Conservation (phyloP, 176 grass and related monocot genomes). For the Metroxylon sagu region DNA sequence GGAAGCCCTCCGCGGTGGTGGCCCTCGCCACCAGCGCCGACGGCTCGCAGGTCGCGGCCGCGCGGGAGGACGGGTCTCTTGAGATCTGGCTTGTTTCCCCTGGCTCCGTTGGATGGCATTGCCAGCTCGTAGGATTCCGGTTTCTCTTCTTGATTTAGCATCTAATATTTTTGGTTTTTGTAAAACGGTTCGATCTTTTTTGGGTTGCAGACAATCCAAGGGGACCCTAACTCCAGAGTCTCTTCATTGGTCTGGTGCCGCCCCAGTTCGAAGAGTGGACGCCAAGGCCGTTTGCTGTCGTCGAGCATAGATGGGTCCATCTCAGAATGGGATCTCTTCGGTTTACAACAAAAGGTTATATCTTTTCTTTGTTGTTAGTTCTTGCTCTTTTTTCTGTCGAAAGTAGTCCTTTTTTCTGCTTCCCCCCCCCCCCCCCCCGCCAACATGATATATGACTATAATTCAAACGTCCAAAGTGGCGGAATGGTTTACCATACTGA, state of each 20-base stretch:
- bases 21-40: constrained; percentile 65
- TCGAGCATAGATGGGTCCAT: constrained; percentile 81
- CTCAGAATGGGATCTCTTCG: constrained; percentile 80
- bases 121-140: constrained; percentile 64
- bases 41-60: constrained; percentile 71
- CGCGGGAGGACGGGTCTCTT: constrained; percentile 57
- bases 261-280: constrained; percentile 9
- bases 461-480: too few species aligned
- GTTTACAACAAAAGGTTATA: constrained; percentile 55
- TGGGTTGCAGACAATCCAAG: constrained; percentile 70
- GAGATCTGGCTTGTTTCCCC: constrained; percentile 98
- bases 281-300: constrained; percentile 58
- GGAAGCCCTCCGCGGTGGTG: constrained; percentile 60
- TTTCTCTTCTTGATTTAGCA: background rate
- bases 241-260: constrained; percentile 77
- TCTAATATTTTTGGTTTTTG: background rate
- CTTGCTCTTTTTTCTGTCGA: too few species aligned
- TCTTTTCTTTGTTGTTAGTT: background rate
- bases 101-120: constrained; percentile 94
- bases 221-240: constrained; percentile 39
- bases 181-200: constrained; percentile 6
- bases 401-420: too few species aligned
- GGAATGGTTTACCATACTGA: too few species aligned
- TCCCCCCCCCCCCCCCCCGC: too few species aligned
- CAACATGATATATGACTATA: too few species aligned